Base-by-base conservation (phyloP, 225 moss, liverwort and hornwort species). In the Physcomitrium patens region DNA sequence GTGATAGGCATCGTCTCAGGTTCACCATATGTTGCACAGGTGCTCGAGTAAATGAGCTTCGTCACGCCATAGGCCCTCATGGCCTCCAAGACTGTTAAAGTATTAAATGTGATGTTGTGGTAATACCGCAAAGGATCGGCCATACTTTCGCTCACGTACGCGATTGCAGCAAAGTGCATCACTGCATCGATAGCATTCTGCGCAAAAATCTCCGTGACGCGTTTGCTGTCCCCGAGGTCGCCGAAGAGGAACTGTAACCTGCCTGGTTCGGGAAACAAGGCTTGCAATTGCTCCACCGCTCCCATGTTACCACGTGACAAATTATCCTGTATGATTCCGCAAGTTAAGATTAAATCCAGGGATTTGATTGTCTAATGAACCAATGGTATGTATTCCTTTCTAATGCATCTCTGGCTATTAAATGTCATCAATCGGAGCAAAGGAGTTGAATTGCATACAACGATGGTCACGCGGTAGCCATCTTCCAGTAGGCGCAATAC, bases 1-100 rank as follows among this genome's bases (percentile, higher is more conserved):
- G 80, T 88, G 13, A 92, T 92, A 19, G 92, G 92, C 92, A 92
- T 90, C 18, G 54, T 60, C 37, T 78, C 66, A 41, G 92, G 92
- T 81, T 92, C 92, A 18, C 92, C 90, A 49, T 92, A 92, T 2
- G 92, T 92, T 57, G 92, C 92, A 75, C 92, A 92, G 5, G 92
- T 92, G 77, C 92, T 92, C 1, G 92, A 92, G 67, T 92, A 92
- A 10, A 92, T 88, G 1, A 92, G 82, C 54, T 71, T 88, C 27
- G 72, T 57, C 28, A 92, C 90, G 46, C 73, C 75, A 69, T 87
- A 84, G 51, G 75, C 76, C 28, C 77, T 85, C 90, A 92, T 92
- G 6, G 90, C 84, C 82, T 90, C 90, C 79, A 92, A 65, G 15
- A 92, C 49, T 10, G 82, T 77, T 31, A 92, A 60, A 37, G 92